Evolutionary conservation across 139 green algal species (phyloP).

Genomic region (Pleodorina starrii): DNA sequence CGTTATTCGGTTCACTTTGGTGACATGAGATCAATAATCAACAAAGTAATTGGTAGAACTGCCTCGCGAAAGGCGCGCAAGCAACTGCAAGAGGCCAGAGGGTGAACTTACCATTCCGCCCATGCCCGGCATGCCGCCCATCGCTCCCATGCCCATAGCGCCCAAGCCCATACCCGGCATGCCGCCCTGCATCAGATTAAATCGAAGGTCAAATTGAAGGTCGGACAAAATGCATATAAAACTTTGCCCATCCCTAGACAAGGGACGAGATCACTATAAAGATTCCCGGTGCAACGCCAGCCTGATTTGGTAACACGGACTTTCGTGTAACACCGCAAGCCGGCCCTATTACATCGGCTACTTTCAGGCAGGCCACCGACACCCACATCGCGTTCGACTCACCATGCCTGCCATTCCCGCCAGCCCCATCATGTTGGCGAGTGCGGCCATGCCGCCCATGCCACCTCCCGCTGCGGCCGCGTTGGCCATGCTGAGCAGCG

Average conservation of each 20-base stretch:
- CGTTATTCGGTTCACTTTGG: too few species aligned
- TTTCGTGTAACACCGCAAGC: too few species aligned
- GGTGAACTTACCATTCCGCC: constrained; percentile 35
- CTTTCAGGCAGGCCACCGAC: too few species aligned
- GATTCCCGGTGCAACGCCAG: too few species aligned
- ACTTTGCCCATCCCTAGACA: too few species aligned
- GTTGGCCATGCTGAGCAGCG: constrained; percentile 41
- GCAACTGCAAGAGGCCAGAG: background rate
- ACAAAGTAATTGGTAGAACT: background rate
- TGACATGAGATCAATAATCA: background rate
- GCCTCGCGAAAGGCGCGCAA: background rate
- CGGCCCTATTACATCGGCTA: too few species aligned
- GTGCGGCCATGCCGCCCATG: constrained; percentile 35
- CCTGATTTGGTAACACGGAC: too few species aligned
- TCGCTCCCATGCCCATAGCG: background rate
- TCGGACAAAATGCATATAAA: background rate
- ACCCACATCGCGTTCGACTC: too few species aligned
- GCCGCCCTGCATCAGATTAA: background rate
- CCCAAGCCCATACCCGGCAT: constrained; percentile 46
- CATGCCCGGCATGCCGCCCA: constrained; percentile 11
- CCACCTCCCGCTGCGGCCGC: constrained; percentile 14
- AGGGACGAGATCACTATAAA: too few species aligned
- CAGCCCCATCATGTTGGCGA: constrained; percentile 55
- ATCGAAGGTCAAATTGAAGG: background rate
- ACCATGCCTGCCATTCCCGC: constrained; percentile 52